Conservation (phyloP, 306 rosid species). For the Astragalus membranaceus region DNA sequence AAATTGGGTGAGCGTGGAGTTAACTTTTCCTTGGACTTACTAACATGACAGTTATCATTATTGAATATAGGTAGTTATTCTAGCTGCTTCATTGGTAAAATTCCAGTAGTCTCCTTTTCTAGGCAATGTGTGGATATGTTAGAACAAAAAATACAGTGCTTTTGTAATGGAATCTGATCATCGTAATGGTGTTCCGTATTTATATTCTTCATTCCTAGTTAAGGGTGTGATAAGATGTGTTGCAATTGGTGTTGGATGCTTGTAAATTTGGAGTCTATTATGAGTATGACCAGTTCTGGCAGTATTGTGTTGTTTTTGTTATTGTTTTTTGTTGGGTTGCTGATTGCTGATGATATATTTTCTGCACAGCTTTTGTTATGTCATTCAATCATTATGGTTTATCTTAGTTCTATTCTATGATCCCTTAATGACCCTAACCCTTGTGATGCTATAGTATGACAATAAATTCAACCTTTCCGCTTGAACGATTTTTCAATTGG, state of each 20-base stretch:
- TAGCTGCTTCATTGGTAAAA: too few species aligned
- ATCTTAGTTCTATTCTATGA: not conserved
- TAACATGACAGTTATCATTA: not conserved
- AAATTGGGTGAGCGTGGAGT: conserved; percentile 7
- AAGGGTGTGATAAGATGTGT: not conserved
- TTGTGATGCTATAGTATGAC: not conserved
- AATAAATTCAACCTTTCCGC: not conserved
- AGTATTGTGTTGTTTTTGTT: not conserved
- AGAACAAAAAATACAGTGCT: not conserved
- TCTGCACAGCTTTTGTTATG: not conserved
- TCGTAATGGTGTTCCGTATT: not conserved
- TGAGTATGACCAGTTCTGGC: not conserved
- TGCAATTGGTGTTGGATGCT: not conserved
- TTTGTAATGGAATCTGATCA: not conserved
- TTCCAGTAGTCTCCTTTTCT: too few species aligned
- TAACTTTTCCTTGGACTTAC: not conserved
- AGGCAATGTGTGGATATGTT: not conserved
- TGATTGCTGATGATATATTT: not conserved
- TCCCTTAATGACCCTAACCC: not conserved
- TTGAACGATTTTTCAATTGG: conserved; percentile 15
- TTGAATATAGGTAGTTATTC: not conserved
- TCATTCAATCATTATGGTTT: not conserved
- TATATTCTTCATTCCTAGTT: not conserved
- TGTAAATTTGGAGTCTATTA: not conserved
- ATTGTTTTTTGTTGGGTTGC: not conserved